phyloP scores from a whole-genome alignment of 2,329 filamentous ascomycete genomes.

The Eutypa lata region DNA sequence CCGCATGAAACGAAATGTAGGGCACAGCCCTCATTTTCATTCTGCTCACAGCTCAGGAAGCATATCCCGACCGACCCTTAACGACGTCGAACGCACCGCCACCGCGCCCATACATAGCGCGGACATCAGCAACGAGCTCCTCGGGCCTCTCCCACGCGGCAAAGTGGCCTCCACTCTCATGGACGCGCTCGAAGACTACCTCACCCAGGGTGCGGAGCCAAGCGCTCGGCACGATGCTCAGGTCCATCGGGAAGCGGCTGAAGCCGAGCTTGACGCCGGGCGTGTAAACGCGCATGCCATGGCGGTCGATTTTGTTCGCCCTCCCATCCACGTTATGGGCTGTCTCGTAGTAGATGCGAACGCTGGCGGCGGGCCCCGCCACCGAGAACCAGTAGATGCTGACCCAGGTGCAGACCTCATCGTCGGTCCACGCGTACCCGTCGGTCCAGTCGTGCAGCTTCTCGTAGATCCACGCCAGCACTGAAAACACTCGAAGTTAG shows the following conservation, averaged over 20 bases:
- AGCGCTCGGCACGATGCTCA: conserved; percentile 49
- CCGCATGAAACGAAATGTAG: no score
- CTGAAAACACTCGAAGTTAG: no score
- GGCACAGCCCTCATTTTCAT: no score
- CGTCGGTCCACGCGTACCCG: conserved; percentile 67
- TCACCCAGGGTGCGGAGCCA: conserved; percentile 59
- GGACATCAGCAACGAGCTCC: conserved; percentile 49
- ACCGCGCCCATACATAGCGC: conserved; percentile 54
- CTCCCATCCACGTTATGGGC: conserved; percentile 34
- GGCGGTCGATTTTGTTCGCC: conserved; percentile 14
- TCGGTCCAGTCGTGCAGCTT: conserved; percentile 79
- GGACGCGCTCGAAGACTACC: conserved; percentile 53
- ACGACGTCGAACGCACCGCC: conserved; percentile 41
- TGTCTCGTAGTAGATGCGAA: conserved; percentile 71
- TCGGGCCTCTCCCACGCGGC: conserved; percentile 57
- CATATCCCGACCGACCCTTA: conserved; percentile 25
- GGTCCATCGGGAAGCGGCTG: conserved; percentile 57
- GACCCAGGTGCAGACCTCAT: conserved; percentile 74
- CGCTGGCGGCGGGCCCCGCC: conserved; percentile 63
- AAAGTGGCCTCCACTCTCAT: conserved; percentile 57
- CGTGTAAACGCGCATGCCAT: conserved; percentile 22
- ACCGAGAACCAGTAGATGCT: conserved; percentile 69
- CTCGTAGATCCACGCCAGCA: conserved; percentile 78
- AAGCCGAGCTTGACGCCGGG: conserved; percentile 37
- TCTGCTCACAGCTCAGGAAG: conserved; percentile 4